Percentiles rank a stretch among this genome's conserved stretches.
Evolutionary conservation across 2,329 filamentous ascomycete genomes (phyloP).

Genomic region (Colletotrichum trifolii): DNA sequence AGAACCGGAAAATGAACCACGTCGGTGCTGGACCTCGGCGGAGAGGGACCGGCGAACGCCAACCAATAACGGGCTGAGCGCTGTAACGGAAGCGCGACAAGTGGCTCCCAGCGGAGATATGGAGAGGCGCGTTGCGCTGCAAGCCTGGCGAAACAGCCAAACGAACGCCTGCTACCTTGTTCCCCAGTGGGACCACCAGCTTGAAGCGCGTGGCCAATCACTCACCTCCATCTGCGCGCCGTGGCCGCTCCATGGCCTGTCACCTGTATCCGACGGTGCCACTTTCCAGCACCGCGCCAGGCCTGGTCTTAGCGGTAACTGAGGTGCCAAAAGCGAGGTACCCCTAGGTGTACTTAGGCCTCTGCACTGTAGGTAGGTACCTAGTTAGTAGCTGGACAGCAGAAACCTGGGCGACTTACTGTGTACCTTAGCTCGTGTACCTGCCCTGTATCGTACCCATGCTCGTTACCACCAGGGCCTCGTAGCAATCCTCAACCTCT

Average conservation of each 20-base stretch:
- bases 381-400: background rate
- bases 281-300: background rate
- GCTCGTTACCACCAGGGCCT: conserved; percentile 12
- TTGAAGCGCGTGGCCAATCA: conserved; percentile 30
- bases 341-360: background rate
- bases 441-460: too few species aligned
- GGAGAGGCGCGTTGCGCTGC: conserved; percentile 28
- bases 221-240: background rate
- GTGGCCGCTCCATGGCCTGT: conserved; percentile 29
- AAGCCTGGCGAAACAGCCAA: conserved; percentile 34
- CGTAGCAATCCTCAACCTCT: conserved; percentile 34
- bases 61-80: conserved; percentile 31
- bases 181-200: conserved; percentile 23
- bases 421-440: too few species aligned
- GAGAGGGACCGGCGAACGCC: conserved; percentile 22
- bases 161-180: conserved; percentile 33
- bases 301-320: too few species aligned
- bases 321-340: too few species aligned
- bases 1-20: background rate
- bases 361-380: background rate
- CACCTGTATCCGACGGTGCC: conserved; percentile 28
- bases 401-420: background rate
- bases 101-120: conserved; percentile 34
- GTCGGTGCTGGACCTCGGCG: conserved; percentile 35
- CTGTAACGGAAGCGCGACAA: conserved; percentile 36